These are phyloP conservation scores for Colletotrichum kahawae DNA, from an alignment of 2,329 filamentous ascomycete genomes.

Conservation along the genomic window DNA sequence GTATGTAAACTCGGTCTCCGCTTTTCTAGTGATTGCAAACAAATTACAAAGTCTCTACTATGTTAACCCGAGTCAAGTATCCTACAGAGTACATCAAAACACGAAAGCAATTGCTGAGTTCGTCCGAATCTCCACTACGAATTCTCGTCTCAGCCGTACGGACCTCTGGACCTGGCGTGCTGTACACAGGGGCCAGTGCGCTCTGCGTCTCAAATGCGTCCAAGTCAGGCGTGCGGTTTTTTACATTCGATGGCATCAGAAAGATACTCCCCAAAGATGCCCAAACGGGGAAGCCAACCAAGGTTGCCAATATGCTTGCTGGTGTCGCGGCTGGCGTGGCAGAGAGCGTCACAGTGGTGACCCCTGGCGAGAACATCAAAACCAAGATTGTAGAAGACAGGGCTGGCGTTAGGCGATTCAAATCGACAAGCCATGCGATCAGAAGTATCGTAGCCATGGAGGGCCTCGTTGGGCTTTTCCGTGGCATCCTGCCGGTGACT, in stretches of 20 bases:
- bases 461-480: constrained; percentile 14
- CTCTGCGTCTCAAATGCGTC: constrained; percentile 26
- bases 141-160: constrained; percentile 3
- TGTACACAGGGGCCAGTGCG: constrained; percentile 17
- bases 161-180: background rate
- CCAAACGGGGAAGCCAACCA: background rate
- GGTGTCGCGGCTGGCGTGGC: constrained; percentile 27
- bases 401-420: constrained; percentile 12
- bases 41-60: background rate
- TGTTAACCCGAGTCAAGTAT: background rate
- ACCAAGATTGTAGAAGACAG: constrained; percentile 29
- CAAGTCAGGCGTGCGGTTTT: constrained; percentile 27
- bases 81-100: constrained; percentile 17
- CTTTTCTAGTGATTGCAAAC: background rate
- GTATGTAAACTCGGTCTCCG: background rate
- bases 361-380: constrained; percentile 31
- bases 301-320: constrained; percentile 25
- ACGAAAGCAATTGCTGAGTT: constrained; percentile 15
- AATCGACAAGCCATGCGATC: background rate
- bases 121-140: background rate
- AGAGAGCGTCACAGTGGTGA: constrained; percentile 29
- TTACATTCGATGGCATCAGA: constrained; percentile 26
- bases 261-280: constrained; percentile 9
- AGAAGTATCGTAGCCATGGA: background rate
- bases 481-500: constrained; percentile 23